Percentiles rank a stretch among this genome's conserved stretches.
phyloP scores from a whole-genome alignment of 371 early-diverging fungal genomes.

The Mucor irregularis region DNA sequence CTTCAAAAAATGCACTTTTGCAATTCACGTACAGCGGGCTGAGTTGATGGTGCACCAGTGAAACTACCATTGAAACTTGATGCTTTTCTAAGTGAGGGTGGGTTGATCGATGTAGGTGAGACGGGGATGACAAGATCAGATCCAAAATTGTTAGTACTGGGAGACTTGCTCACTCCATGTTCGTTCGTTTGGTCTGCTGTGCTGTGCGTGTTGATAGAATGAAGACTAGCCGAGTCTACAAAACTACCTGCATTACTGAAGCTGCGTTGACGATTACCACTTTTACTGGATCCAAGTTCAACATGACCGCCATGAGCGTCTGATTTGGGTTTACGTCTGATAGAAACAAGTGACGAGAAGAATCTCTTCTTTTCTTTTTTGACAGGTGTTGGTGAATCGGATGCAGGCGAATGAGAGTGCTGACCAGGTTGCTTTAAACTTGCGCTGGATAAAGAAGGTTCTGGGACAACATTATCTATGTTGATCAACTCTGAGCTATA shows the following conservation, averaged over 20 bases:
- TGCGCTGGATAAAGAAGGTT: constrained; percentile 18
- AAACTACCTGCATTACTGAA: constrained; percentile 22
- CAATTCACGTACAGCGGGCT: constrained; percentile 18
- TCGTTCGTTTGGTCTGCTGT: neutral
- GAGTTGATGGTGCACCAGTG: constrained; percentile 10
- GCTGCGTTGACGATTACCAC: constrained; percentile 13
- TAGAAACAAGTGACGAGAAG: constrained; percentile 32
- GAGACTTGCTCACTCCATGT: neutral
- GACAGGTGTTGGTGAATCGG: neutral
- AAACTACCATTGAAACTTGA: constrained; percentile 38
- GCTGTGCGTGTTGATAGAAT: constrained; percentile 1
- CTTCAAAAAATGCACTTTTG: too few species aligned
- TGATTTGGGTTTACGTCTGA: constrained; percentile 39
- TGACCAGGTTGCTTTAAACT: constrained; percentile 12
- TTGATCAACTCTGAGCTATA: neutral
- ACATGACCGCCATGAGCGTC: neutral
- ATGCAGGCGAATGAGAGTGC: neutral
- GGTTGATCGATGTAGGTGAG: constrained; percentile 19
- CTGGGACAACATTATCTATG: constrained; percentile 14
- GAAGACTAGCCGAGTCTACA: constrained; percentile 6
- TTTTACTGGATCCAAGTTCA: neutral
- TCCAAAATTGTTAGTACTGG: neutral
- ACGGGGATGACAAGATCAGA: constrained; percentile 7
- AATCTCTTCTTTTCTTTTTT: constrained; percentile 15
- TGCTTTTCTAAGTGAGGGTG: constrained; percentile 27